Conservation (phyloP, 1,284 basidiomycete species). For the Sporisorium scitamineum region DNA sequence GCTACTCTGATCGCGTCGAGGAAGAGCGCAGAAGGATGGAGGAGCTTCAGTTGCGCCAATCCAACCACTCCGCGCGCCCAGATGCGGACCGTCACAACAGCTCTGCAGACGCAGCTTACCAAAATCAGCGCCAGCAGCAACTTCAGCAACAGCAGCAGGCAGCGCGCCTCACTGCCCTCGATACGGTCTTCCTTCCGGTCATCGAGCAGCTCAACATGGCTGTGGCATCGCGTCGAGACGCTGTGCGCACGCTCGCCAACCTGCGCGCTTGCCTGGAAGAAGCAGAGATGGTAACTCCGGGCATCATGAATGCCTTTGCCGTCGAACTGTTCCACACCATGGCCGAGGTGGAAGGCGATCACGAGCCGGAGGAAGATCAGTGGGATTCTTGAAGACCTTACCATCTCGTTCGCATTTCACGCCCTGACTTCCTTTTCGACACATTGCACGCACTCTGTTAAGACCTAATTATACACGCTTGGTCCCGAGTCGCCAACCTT, state of each 20-base stretch:
- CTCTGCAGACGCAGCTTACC: conserved; percentile 6
- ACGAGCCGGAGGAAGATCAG: conserved; percentile 49
- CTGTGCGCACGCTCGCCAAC: conserved; percentile 51
- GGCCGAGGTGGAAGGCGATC: conserved; percentile 53
- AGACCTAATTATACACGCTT: neutral
- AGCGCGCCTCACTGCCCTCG: conserved; percentile 53
- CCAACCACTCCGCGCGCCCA: conserved; percentile 2
- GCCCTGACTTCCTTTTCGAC: neutral
- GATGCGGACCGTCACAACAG: conserved; percentile 8
- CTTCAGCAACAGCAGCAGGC: conserved; percentile 32
- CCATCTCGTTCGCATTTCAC: neutral
- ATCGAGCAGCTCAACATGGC: conserved; percentile 62
- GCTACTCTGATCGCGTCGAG: conserved; percentile 33
- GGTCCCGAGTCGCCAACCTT: neutral
- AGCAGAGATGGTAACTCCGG: conserved; percentile 61
- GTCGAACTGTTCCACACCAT: conserved; percentile 64
- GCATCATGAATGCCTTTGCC: conserved; percentile 64
- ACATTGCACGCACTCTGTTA: too few relatives aligned
- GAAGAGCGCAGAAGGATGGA: conserved; percentile 53
- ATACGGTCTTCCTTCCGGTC: conserved; percentile 62
- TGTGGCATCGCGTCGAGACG: conserved; percentile 53
- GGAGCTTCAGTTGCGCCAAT: conserved; percentile 30
- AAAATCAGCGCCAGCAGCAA: conserved; percentile 9
- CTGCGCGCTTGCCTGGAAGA: conserved; percentile 51
- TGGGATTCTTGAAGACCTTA: conserved; percentile 28